These are phyloP conservation scores for Hypoxylon lienhwacheense DNA, from an alignment of 495 filamentous ascomycete genomes.

Conservation along the genomic window DNA sequence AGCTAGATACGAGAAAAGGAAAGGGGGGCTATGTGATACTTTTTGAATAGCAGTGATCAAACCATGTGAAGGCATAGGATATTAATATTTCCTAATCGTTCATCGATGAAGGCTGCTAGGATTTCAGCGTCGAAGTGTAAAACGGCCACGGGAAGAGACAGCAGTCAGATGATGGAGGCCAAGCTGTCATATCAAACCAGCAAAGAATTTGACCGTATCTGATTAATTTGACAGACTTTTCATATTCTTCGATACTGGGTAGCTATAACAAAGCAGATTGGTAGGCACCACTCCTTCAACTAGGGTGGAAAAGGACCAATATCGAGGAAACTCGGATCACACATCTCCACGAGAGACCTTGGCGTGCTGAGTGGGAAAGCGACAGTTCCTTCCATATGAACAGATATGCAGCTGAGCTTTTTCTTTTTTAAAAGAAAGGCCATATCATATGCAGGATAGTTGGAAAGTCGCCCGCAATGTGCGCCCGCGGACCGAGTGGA, in stretches of 20 bases:
- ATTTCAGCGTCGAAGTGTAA: background rate
- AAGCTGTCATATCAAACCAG: constrained; percentile 12
- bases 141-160: constrained; percentile 3
- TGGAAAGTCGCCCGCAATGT: no score
- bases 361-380: no score
- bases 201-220: constrained; percentile 19
- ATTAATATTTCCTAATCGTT: constrained; percentile 1
- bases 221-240: constrained; percentile 4
- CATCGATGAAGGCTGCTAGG: constrained; percentile 3
- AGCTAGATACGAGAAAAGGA: constrained; percentile 3
- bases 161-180: constrained; percentile 3
- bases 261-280: background rate
- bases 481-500: no score
- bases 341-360: no score
- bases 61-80: constrained; percentile 8
- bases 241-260: background rate
- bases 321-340: background rate
- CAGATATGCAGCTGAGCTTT: no score
- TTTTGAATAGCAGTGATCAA: constrained; percentile 7
- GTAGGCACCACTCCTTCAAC: background rate
- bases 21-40: constrained; percentile 28
- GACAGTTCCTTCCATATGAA: no score
- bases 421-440: no score
- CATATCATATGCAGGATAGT: no score
- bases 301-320: background rate